Evolutionary conservation across 345 rosid genomes (phyloP).

Genomic region (sweet orange (Citrus sinensis)): DNA sequence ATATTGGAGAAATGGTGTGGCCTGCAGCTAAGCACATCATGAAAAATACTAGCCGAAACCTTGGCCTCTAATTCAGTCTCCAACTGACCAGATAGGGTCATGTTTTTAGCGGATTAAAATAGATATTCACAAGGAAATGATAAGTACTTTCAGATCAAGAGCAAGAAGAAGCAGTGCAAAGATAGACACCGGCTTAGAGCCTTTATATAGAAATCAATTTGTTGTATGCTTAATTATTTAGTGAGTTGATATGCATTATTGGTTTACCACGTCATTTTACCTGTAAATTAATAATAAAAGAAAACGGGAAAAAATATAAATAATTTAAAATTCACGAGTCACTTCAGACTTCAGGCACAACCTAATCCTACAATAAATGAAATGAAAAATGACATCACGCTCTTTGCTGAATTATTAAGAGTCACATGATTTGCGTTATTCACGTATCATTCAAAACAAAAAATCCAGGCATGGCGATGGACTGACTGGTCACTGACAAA

Average conservation of each 20-base stretch:
- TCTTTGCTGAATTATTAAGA: too few species aligned
- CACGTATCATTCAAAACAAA: background rate
- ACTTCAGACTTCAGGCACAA: background rate
- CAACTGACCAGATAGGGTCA: slow-evolving; percentile 19
- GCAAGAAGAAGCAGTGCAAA: background rate
- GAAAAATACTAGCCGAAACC: slow-evolving; percentile 33
- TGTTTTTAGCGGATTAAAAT: background rate
- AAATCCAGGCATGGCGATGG: too few species aligned
- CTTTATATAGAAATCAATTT: background rate
- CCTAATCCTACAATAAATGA: too few species aligned
- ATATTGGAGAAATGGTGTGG: slow-evolving; percentile 37
- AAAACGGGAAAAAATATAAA: background rate
- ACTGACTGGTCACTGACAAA: too few species aligned
- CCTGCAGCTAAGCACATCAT: slow-evolving; percentile 38
- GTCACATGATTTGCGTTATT: background rate
- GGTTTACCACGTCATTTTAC: background rate
- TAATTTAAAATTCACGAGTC: background rate
- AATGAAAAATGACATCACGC: too few species aligned
- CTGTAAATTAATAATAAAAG: background rate
- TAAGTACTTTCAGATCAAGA: too few species aligned
- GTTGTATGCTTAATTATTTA: background rate
- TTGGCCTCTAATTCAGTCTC: slow-evolving; percentile 37
- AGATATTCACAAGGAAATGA: background rate
- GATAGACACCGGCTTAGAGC: background rate
- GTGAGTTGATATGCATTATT: background rate